Evolutionary conservation across 108 stramenopile species (phyloP).

Genomic region (Cyclostephanos tholiformis): DNA sequence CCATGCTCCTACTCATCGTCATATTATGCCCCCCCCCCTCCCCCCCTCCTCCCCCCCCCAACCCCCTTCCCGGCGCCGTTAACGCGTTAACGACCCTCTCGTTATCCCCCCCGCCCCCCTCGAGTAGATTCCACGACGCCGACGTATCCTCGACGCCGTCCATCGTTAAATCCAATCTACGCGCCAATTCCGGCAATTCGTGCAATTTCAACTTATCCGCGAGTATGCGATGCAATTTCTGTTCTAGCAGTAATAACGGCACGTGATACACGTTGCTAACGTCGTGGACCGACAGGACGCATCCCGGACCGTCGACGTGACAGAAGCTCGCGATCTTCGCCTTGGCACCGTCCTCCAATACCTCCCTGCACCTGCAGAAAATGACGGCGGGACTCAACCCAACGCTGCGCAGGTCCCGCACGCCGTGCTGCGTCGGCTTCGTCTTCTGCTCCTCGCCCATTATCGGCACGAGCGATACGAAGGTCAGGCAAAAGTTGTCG

Average conservation of each 20-base stretch:
- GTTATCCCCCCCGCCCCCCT: constrained; percentile 31
- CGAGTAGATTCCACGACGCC: constrained; percentile 48
- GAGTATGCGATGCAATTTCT: constrained; percentile 84
- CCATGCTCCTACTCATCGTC: constrained; percentile 62
- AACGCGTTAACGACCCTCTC: constrained; percentile 33
- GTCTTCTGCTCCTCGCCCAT: constrained; percentile 99
- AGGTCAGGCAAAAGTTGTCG: constrained; percentile 94
- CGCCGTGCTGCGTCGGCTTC: constrained; percentile 99
- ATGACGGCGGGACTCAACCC: constrained; percentile 95
- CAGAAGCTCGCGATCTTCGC: constrained; percentile 96
- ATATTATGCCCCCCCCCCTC: no score
- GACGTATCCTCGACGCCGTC: constrained; percentile 70
- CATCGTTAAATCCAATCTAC: constrained; percentile 57
- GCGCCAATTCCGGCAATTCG: constrained; percentile 20
- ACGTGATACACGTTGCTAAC: constrained; percentile 99
- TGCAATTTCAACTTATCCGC: constrained; percentile 44
- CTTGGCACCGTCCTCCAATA: constrained; percentile 80
- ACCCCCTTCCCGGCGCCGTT: constrained; percentile 6
- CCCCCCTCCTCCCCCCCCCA: constrained; percentile 18
- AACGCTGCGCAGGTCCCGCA: constrained; percentile 92
- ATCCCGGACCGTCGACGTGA: constrained; percentile 83
- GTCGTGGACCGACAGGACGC: constrained; percentile 96
- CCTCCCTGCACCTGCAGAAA: constrained; percentile 91
- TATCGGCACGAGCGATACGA: constrained; percentile 96
- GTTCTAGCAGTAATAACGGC: constrained; percentile 90